Conservation (phyloP, 345 rosid genomes). For the Gossypium anomalum region DNA sequence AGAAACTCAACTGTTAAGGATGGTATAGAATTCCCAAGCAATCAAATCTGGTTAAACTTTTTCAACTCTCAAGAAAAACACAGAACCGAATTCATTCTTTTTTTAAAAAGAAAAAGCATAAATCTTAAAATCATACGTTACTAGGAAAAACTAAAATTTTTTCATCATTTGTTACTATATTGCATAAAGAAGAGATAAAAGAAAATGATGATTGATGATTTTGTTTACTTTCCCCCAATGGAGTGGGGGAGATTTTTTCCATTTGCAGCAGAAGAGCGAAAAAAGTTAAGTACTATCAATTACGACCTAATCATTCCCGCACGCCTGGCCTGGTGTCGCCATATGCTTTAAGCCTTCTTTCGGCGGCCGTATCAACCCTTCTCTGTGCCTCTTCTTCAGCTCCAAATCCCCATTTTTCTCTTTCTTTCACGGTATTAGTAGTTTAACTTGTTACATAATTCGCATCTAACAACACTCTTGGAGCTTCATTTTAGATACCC, state of each 20-base stretch:
- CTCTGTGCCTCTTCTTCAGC: background rate
- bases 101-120: no score
- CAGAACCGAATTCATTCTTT: no score
- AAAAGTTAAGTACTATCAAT: slow-evolving; percentile 16
- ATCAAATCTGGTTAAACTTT: no score
- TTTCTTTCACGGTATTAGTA: background rate
- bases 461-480: background rate
- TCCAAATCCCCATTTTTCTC: background rate
- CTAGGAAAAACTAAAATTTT: background rate
- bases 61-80: no score
- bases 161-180: background rate
- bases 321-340: slow-evolving; percentile 26
- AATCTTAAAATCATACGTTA: background rate
- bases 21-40: no score
- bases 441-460: no score
- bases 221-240: slow-evolving; percentile 21
- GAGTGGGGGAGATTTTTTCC: slow-evolving; percentile 10
- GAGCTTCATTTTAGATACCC: slow-evolving; percentile 7
- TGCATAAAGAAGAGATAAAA: background rate
- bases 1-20: no score
- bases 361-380: slow-evolving; percentile 15
- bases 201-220: slow-evolving; percentile 21
- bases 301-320: slow-evolving; percentile 51
- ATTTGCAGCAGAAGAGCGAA: slow-evolving; percentile 29
- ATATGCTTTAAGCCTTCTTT: slow-evolving; percentile 12